Conservation (phyloP, 2,329 filamentous ascomycete genomes). For the Zelopaecilomyces penicillatus region DNA sequence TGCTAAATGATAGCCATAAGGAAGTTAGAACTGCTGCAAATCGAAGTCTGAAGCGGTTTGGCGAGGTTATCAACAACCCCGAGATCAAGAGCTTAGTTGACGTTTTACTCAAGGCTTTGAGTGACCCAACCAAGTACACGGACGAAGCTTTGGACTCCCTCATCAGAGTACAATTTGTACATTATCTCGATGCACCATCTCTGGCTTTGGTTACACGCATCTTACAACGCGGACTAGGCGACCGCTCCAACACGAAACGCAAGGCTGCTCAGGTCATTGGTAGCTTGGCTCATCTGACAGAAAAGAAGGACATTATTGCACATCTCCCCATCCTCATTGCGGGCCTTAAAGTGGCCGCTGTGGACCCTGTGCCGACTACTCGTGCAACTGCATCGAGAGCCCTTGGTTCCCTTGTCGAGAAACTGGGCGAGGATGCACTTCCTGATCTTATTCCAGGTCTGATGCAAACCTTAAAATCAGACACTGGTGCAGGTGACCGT, state of each 20-base stretch:
- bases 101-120: slow-evolving; percentile 89
- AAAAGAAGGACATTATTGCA: slow-evolving; percentile 84
- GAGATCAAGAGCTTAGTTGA: slow-evolving; percentile 90
- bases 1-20: slow-evolving; percentile 96
- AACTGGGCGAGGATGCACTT: slow-evolving; percentile 90
- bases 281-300: slow-evolving; percentile 91
- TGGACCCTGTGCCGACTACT: slow-evolving; percentile 94
- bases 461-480: slow-evolving; percentile 95
- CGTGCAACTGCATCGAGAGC: slow-evolving; percentile 94
- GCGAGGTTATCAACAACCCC: slow-evolving; percentile 96
- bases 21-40: slow-evolving; percentile 90
- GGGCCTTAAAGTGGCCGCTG: slow-evolving; percentile 78
- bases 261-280: slow-evolving; percentile 98
- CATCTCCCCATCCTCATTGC: slow-evolving; percentile 90
- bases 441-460: slow-evolving; percentile 95
- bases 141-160: slow-evolving; percentile 88
- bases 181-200: slow-evolving; percentile 96
- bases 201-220: slow-evolving; percentile 92
- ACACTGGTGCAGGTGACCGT: slow-evolving; percentile 91
- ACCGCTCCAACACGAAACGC: slow-evolving; percentile 88
- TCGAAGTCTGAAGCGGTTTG: slow-evolving; percentile 92
- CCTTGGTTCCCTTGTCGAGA: slow-evolving; percentile 92
- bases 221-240: slow-evolving; percentile 80
- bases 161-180: slow-evolving; percentile 97
- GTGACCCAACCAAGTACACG: slow-evolving; percentile 94